Evolutionary conservation across 2,329 filamentous ascomycete genomes (phyloP).

Genomic region (Cladophialophora psammophila): DNA sequence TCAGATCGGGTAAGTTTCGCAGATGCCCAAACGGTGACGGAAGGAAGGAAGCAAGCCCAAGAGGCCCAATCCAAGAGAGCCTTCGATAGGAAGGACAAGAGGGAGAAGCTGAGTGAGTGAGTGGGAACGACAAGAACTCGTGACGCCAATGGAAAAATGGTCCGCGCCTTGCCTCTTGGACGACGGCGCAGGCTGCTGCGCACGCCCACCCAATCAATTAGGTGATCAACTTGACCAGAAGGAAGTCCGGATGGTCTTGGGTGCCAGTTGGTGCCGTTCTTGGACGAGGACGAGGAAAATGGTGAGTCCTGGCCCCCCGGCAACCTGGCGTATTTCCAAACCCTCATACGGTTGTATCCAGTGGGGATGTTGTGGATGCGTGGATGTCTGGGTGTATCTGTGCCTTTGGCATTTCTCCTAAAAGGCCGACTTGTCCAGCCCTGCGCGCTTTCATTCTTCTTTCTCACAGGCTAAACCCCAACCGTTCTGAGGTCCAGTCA

Average conservation of each 20-base stretch:
- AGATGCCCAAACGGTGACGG: neutral
- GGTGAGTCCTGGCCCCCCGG: neutral
- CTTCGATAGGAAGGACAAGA: neutral
- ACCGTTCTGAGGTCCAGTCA: neutral
- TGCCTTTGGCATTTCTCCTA: neutral
- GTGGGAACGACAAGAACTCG: neutral
- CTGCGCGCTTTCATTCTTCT: neutral
- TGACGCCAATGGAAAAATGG: constrained; percentile 3
- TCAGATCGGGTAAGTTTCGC: neutral
- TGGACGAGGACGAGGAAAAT: neutral
- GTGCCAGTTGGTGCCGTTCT: neutral
- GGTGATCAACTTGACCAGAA: constrained; percentile 1
- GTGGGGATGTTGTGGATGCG: neutral
- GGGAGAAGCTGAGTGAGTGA: neutral
- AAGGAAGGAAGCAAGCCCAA: neutral
- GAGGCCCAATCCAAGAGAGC: neutral
- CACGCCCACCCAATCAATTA: neutral
- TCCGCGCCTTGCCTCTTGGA: constrained; percentile 1
- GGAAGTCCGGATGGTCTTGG: neutral
- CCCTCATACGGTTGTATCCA: neutral
- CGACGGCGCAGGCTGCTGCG: constrained; percentile 4
- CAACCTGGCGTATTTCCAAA: neutral
- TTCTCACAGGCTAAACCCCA: neutral
- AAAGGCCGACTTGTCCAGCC: neutral
- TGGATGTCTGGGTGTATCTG: neutral